phyloP scores from a whole-genome alignment of 768 basidiomycete species.

The Mycena leptocephala region DNA sequence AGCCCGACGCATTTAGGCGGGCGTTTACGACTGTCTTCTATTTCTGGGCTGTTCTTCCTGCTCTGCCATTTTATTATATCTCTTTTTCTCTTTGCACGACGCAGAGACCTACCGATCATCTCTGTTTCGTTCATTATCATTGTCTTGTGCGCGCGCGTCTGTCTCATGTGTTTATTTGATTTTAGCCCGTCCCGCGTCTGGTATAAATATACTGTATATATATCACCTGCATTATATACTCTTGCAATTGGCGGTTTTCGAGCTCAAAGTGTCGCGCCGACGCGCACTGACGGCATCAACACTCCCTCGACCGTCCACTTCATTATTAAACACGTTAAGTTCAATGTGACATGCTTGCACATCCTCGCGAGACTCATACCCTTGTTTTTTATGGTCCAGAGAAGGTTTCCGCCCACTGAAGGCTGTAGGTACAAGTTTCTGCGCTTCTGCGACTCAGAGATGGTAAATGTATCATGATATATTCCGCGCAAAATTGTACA shows the following conservation, averaged over 20 bases:
- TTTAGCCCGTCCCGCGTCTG: conserved; percentile 11
- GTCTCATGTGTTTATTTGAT: conserved; percentile 15
- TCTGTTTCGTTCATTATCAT: conserved; percentile 26
- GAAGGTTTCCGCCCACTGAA: no score
- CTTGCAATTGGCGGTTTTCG: background rate
- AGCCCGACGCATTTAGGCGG: conserved; percentile 1
- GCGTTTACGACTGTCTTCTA: conserved; percentile 18
- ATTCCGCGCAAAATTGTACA: no score
- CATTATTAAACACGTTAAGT: no score
- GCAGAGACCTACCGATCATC: conserved; percentile 27
- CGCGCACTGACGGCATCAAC: no score
- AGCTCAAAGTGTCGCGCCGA: no score
- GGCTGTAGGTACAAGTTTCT: no score
- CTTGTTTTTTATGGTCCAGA: no score
- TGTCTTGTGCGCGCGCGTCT: conserved; percentile 13
- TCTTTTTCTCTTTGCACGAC: conserved; percentile 6
- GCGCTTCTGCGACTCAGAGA: no score
- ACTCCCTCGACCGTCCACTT: no score
- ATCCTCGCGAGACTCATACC: no score
- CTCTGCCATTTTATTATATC: conserved; percentile 19
- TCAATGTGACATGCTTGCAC: no score
- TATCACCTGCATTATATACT: conserved; percentile 22
- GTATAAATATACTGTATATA: conserved; percentile 23
- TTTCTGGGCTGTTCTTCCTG: conserved; percentile 25
- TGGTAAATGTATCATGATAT: no score